Percentiles rank a stretch among this genome's conserved stretches.
Conservation (phyloP, 2,329 filamentous ascomycete genomes). For the Colletotrichum australisinense region DNA sequence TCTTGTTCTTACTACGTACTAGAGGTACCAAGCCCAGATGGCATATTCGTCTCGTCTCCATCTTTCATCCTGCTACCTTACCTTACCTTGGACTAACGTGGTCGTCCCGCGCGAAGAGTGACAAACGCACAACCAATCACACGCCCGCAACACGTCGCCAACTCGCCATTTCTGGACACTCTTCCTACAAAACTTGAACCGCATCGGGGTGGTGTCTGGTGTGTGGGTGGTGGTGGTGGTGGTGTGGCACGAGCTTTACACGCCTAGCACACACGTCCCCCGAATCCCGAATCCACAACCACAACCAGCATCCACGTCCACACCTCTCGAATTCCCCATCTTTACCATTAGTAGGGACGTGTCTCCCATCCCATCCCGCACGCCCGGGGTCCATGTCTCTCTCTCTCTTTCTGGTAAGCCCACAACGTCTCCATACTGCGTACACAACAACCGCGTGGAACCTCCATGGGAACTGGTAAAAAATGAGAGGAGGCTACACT, state of each 20-base stretch:
- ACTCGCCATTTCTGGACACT: slow-evolving; percentile 9
- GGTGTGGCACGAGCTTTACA: not conserved
- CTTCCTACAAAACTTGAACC: slow-evolving; percentile 4
- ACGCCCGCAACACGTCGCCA: slow-evolving; percentile 10
- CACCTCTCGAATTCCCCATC: not conserved
- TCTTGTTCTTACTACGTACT: not conserved
- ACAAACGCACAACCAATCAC: slow-evolving; percentile 9
- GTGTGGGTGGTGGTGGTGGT: not conserved
- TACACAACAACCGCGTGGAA: not conserved
- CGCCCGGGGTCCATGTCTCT: not conserved
- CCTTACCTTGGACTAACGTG: not conserved
- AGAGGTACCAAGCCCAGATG: too few relatives aligned
- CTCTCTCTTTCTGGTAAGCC: not conserved
- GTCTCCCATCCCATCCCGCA: not conserved
- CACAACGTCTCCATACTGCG: not conserved
- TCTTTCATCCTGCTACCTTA: not conserved
- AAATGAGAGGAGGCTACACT: not conserved
- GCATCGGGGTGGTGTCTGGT: slow-evolving; percentile 2
- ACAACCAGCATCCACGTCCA: not conserved
- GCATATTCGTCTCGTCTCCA: not conserved
- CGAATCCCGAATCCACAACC: too few relatives aligned
- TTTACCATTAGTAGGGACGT: not conserved
- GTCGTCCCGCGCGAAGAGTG: not conserved
- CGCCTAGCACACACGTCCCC: not conserved
- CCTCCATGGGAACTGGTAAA: not conserved